These are phyloP conservation scores for Pichia phayaonensis DNA, from an alignment of 805 yeast genomes.

Conservation along the genomic window DNA sequence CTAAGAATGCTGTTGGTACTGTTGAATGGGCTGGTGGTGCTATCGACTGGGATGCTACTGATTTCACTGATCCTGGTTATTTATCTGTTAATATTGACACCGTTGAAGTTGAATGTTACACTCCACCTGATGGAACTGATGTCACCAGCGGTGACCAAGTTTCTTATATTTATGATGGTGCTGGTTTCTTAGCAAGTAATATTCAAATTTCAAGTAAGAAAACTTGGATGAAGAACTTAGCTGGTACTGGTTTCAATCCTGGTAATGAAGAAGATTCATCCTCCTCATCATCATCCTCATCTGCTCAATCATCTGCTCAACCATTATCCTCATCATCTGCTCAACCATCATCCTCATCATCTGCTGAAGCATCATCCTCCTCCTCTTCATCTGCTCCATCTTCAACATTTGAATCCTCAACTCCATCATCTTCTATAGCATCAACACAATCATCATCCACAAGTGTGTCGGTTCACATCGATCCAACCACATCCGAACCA, in stretches of 20 bases:
- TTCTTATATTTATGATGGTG: constrained; percentile 47
- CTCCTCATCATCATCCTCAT: not conserved
- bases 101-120: constrained; percentile 61
- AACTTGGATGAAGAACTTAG: constrained; percentile 51
- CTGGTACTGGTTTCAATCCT: constrained; percentile 62
- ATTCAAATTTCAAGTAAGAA: constrained; percentile 56
- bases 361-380: not conserved
- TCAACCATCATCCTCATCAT: not conserved
- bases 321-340: not conserved
- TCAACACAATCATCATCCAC: not conserved
- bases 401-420: not conserved
- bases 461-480: not conserved
- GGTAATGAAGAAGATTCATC: constrained; percentile 29
- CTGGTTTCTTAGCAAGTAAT: constrained; percentile 39
- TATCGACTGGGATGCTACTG: constrained; percentile 74
- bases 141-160: constrained; percentile 32
- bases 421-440: constrained; percentile 1
- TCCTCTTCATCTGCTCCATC: not conserved
- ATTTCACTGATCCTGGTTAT: constrained; percentile 72
- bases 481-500: not conserved
- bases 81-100: constrained; percentile 59
- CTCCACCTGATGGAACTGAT: constrained; percentile 52
- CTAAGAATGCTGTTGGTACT: constrained; percentile 51
- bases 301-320: not conserved
- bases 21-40: constrained; percentile 84